Evolutionary conservation across 768 basidiomycete genomes (phyloP), one percentile per base, ranked within the genome.

Genomic region (Macrolepiota fuliginosa): DNA sequence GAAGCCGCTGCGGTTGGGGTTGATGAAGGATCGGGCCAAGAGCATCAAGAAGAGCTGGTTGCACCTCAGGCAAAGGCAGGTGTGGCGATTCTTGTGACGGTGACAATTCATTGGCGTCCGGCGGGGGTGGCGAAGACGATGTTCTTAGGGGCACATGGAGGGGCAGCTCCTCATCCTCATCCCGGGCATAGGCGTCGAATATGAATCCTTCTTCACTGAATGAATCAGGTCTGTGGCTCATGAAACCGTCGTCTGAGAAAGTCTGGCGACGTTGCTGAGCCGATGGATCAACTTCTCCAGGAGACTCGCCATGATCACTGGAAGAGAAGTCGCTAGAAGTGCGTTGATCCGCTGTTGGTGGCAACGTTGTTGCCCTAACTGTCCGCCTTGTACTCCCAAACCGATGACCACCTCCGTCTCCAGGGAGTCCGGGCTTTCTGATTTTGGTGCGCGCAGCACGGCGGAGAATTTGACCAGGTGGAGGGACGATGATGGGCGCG

Each of bases 391-490:
- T 75, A 25, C 84, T 73, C 37, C 82, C 81, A 74, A 96, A 96
- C 11, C 94, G 88, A 80, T 92, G 92, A 1, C 91, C 91, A 36
- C 84, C 87, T 11, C 90, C 91, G 73, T 91, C 92, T 24, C 87
- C 91, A 13, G 84, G 81, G 5, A 89, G 72, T 4, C 85, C 83
- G 13, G 88, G 80, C 76, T 98, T 99, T 37, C 96, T 89, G 67
- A 98, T 97, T 78, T 94, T 95, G 0, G 97, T 99, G 13, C 96
- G 87, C 3, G 94, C 94, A 10, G 94, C 86, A 39, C 97, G 90
- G 22, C 94, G 90, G 12, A 99, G 81, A 66, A 95, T 94, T 72
- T 88, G 91, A 6, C 92, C 92, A 1, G 93, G 94, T 25, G 88
- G 90, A 49, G 93, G 91, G 19, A 91, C 85, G 63, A 97, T 92